These are phyloP conservation scores for Nymphaea colorata DNA, from an alignment of 164 flowering plant genomes.

Conservation along the genomic window DNA sequence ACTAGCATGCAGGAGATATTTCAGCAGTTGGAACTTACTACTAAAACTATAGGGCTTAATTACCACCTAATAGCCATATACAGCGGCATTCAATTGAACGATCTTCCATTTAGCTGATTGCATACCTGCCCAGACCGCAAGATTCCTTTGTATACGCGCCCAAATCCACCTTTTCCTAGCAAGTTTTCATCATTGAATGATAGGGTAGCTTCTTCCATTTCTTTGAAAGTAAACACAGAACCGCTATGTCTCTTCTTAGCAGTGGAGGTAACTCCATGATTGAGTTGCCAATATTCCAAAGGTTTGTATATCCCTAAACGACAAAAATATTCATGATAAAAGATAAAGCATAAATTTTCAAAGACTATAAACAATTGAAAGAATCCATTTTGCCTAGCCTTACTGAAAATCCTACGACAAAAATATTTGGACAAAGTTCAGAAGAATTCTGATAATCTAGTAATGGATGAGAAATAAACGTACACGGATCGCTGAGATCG, in stretches of 20 bases:
- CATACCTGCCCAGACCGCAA: slow-evolving; percentile 87
- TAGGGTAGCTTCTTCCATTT: slow-evolving; percentile 90
- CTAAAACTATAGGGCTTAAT: too few relatives aligned
- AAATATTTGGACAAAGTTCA: too few relatives aligned
- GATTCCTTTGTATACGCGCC: slow-evolving; percentile 73
- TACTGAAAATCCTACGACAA: too few relatives aligned
- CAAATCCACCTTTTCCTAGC: slow-evolving; percentile 94
- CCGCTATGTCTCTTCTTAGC: slow-evolving; percentile 52
- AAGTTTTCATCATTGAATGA: slow-evolving; percentile 71
- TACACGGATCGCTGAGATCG: slow-evolving; percentile 79
- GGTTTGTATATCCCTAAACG: slow-evolving; percentile 69
- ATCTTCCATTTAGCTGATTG: not conserved
- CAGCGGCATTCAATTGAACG: too few relatives aligned
- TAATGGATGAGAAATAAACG: too few relatives aligned
- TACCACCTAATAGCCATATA: too few relatives aligned
- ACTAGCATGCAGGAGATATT: too few relatives aligned
- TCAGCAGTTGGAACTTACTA: too few relatives aligned
- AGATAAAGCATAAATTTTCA: not conserved
- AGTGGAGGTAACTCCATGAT: slow-evolving; percentile 16
- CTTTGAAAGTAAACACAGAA: slow-evolving; percentile 71
- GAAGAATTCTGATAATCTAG: too few relatives aligned
- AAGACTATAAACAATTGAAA: slow-evolving; percentile 4
- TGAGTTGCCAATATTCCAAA: slow-evolving; percentile 59
- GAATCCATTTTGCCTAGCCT: slow-evolving; percentile 3
- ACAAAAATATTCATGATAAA: not conserved